These are phyloP conservation scores for Erucastrum elatum DNA, from an alignment of 345 rosid genomes.

Conservation along the genomic window DNA sequence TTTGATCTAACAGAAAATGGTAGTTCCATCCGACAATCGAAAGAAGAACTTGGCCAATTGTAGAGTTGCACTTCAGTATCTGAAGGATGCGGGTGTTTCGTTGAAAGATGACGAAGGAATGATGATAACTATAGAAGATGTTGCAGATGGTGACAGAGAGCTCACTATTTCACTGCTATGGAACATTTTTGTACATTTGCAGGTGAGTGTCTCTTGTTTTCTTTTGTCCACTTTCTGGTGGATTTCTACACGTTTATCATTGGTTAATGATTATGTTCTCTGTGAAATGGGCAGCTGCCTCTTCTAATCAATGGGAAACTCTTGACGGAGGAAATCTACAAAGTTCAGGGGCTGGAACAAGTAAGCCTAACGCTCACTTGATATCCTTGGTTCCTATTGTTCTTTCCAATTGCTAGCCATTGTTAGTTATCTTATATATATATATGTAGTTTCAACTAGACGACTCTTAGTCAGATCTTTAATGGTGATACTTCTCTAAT, in stretches of 20 bases:
- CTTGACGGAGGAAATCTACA: conserved; percentile 60
- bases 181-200: conserved; percentile 85
- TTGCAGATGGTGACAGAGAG: conserved; percentile 82
- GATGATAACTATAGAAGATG: conserved; percentile 62
- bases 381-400: background rate
- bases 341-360: conserved; percentile 47
- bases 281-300: conserved; percentile 61
- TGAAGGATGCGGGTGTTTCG: conserved; percentile 59
- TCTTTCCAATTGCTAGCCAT: background rate
- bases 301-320: conserved; percentile 59
- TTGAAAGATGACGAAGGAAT: conserved; percentile 74
- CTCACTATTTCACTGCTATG: conserved; percentile 78
- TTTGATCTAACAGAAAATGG: conserved; percentile 62
- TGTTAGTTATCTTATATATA: conserved; percentile 1
- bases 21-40: conserved; percentile 67
- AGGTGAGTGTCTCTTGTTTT: conserved; percentile 50
- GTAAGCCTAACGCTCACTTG: conserved; percentile 48
- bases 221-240: background rate
- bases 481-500: background rate
- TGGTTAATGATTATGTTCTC: conserved; percentile 10
- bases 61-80: conserved; percentile 62
- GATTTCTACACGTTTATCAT: background rate
- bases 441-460: conserved; percentile 1
- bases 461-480: background rate
- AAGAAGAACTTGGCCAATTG: conserved; percentile 76